Conservation (phyloP, 805 yeast species). For the Lachancea sp. region DNA sequence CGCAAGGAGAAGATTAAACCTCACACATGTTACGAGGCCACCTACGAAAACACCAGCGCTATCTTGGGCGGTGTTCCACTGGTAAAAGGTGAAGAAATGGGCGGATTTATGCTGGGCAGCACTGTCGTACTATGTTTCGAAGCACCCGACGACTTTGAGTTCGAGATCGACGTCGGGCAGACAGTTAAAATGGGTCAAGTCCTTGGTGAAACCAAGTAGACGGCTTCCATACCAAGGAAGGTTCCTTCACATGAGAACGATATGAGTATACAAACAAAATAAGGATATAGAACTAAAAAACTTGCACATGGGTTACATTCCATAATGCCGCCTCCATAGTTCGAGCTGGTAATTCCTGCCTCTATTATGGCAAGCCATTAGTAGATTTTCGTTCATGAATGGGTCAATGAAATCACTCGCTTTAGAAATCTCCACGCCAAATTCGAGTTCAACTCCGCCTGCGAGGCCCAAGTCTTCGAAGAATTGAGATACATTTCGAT, state of each 20-base stretch:
- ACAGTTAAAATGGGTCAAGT: constrained; percentile 79
- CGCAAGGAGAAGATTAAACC: constrained; percentile 45
- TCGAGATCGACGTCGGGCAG: constrained; percentile 64
- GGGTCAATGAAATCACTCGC: not conserved
- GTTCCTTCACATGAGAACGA: no score
- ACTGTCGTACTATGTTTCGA: constrained; percentile 96
- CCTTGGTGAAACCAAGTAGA: constrained; percentile 43
- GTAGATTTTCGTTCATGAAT: constrained; percentile 1
- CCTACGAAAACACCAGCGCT: constrained; percentile 72
- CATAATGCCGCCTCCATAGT: constrained; percentile 22
- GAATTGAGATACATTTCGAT: not conserved
- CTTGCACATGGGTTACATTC: constrained; percentile 2
- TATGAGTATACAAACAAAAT: not conserved
- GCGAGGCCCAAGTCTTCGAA: not conserved
- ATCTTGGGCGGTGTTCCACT: constrained; percentile 82
- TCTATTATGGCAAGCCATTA: constrained; percentile 11
- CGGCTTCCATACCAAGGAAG: no score
- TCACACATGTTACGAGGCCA: constrained; percentile 89
- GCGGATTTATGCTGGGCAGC: constrained; percentile 93
- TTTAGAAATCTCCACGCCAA: constrained; percentile 1
- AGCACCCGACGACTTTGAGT: constrained; percentile 79
- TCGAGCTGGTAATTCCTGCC: constrained; percentile 22
- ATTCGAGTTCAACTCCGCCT: not conserved
- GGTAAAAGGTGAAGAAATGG: constrained; percentile 88
- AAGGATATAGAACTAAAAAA: not conserved